A percentile compares a stretch with the other conserved stretches of the same genome.
phyloP scores from a whole-genome alignment of 345 rosid species.

The Cardamine occulta region DNA sequence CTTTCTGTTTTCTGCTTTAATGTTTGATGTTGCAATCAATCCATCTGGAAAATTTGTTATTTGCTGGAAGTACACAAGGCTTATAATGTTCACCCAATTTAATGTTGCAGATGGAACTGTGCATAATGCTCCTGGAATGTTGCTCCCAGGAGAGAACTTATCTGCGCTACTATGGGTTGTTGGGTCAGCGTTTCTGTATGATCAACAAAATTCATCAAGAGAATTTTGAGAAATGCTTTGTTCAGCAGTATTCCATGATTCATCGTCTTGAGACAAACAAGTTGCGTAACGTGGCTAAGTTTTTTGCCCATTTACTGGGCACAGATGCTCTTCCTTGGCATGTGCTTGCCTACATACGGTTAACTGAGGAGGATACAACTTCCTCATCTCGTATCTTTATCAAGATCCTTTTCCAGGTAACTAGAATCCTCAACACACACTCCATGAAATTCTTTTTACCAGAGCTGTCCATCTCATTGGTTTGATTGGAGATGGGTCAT shows the following conservation, averaged over 20 bases:
- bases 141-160: slow-evolving; percentile 97
- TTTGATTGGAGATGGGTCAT: not conserved
- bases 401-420: slow-evolving; percentile 96
- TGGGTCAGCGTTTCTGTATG: slow-evolving; percentile 96
- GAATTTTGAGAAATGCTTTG: slow-evolving; percentile 89
- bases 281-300: slow-evolving; percentile 86
- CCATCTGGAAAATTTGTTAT: not conserved
- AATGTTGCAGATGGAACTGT: slow-evolving; percentile 84
- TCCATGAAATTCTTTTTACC: slow-evolving; percentile 17
- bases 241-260: slow-evolving; percentile 93
- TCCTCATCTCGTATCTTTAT: slow-evolving; percentile 92
- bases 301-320: slow-evolving; percentile 94
- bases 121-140: slow-evolving; percentile 93
- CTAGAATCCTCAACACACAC: slow-evolving; percentile 17
- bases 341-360: slow-evolving; percentile 75
- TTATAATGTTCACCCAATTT: slow-evolving; percentile 25
- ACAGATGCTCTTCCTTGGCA: slow-evolving; percentile 97
- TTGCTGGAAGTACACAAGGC: slow-evolving; percentile 3
- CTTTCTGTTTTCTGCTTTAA: slow-evolving; percentile 9
- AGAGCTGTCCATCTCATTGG: slow-evolving; percentile 10
- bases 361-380: slow-evolving; percentile 94
- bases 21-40: not conserved
- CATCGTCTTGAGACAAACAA: slow-evolving; percentile 93
- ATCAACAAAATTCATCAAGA: slow-evolving; percentile 89
- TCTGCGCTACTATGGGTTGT: slow-evolving; percentile 83